These are phyloP conservation scores for Omphalea diandra DNA, from an alignment of 441 rosid genomes.

Conservation along the genomic window DNA sequence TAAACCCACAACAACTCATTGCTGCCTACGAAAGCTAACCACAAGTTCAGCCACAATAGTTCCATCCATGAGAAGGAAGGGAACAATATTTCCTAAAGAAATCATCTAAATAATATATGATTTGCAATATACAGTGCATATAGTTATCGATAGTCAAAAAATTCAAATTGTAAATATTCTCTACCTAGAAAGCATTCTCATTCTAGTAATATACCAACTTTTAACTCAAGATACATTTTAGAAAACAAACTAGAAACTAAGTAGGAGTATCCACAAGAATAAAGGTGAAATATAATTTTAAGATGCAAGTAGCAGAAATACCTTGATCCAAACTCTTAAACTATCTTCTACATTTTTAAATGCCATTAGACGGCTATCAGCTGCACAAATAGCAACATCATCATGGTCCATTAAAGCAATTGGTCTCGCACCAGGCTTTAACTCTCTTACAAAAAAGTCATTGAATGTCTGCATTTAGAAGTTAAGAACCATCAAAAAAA, in stretches of 20 bases:
- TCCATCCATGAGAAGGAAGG: too few species aligned
- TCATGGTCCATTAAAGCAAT: constrained; percentile 50
- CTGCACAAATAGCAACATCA: constrained; percentile 73
- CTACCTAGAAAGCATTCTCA: background rate
- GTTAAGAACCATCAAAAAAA: constrained; percentile 7
- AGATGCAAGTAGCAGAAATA: constrained; percentile 19
- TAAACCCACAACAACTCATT: background rate
- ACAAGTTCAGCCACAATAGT: too few species aligned
- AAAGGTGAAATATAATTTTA: background rate
- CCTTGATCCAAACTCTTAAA: constrained; percentile 90
- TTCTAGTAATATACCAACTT: background rate
- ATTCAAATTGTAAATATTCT: background rate
- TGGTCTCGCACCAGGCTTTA: constrained; percentile 81
- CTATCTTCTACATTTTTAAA: constrained; percentile 72
- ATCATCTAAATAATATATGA: background rate
- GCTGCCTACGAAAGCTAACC: background rate
- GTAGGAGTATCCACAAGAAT: background rate
- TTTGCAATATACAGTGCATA: background rate
- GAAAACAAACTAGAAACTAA: background rate
- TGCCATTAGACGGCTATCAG: constrained; percentile 90
- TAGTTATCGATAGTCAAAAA: background rate
- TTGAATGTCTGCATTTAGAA: constrained; percentile 71
- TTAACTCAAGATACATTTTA: background rate
- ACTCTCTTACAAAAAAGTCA: constrained; percentile 85
- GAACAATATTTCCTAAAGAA: background rate